Evolutionary conservation across 164 flowering plant species (phyloP), one percentile per base, ranked within the genome.

Genomic region (Warburgia ugandensis): DNA sequence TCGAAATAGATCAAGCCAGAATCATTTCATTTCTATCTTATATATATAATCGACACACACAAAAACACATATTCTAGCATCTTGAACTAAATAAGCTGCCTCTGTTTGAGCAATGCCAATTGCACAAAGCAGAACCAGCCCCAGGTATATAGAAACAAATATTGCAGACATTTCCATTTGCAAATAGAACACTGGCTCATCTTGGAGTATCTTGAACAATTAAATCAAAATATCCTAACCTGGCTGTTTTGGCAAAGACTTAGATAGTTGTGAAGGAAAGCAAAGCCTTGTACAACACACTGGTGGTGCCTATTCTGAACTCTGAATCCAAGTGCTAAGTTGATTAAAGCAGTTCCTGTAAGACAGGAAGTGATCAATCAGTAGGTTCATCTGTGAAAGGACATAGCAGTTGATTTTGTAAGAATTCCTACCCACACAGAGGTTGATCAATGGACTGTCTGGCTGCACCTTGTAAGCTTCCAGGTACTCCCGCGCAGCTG

Each of bases 351-450:
- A 63, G 89, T 74, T 22, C 97, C 97, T 83, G 63, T n/a, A 60
- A 37, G 29, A 26, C 6, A 33, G 49, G 8, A 32, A 14, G 26
- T 6, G 31, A 5, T 28, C 11, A 22, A 2, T 22, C 14, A 21
- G 21, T 7, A 11, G 5, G 11, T 43, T 20, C 28, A 2, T n/a
- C n/a, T n/a, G n/a, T n/a, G n/a, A n/a, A n/a, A n/a, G n/a, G n/a
- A n/a, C n/a, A n/a, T n/a, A n/a, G n/a, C n/a, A n/a, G n/a, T n/a
- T n/a, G n/a, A n/a, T n/a, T n/a, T n/a, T n/a, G n/a, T n/a, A n/a
- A n/a, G n/a, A n/a, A n/a, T n/a, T n/a, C n/a, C n/a, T 75, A 83
- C 95, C 96, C 2, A 55, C 98, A 64, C 95, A 85, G 3, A 91
- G 84, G 65, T 87, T 91, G 64, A 85, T 73, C 63, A 91, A 68